phyloP scores from a whole-genome alignment of 352 stramenopile genomes.

The Plasmopara muralis region DNA sequence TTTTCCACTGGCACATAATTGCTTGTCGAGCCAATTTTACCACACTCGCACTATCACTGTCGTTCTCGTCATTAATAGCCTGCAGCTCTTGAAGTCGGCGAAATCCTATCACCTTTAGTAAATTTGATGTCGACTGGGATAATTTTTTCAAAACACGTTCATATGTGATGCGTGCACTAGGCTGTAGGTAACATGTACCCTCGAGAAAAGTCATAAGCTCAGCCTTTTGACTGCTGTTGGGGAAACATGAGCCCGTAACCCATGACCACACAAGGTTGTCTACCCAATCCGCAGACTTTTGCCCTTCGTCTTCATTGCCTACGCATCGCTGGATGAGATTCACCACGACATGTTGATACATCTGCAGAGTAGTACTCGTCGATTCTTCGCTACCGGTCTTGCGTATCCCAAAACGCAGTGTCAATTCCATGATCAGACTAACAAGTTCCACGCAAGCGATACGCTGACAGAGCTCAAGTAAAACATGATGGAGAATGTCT shows the following conservation, averaged over 20 bases:
- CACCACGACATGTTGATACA: slow-evolving; percentile 14
- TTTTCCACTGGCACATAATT: slow-evolving; percentile 24
- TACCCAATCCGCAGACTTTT: slow-evolving; percentile 13
- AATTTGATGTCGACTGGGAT: slow-evolving; percentile 24
- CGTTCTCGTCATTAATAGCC: slow-evolving; percentile 10
- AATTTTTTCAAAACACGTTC: slow-evolving; percentile 22
- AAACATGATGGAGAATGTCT: slow-evolving; percentile 7
- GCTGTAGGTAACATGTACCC: background rate
- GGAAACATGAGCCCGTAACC: slow-evolving; percentile 6
- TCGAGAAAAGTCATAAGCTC: slow-evolving; percentile 16
- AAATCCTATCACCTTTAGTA: slow-evolving; percentile 28
- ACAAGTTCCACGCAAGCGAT: slow-evolving; percentile 21
- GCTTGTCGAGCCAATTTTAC: slow-evolving; percentile 6
- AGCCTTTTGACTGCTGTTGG: slow-evolving; percentile 6
- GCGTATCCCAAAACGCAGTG: slow-evolving; percentile 15
- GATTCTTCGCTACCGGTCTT: slow-evolving; percentile 14
- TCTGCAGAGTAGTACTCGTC: slow-evolving; percentile 12
- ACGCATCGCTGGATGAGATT: slow-evolving; percentile 14
- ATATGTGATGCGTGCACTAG: slow-evolving; percentile 10
- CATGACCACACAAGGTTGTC: slow-evolving; percentile 21
- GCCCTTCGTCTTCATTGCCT: slow-evolving; percentile 3
- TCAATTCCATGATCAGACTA: slow-evolving; percentile 29
- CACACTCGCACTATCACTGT: slow-evolving; percentile 2
- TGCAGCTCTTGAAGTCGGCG: slow-evolving; percentile 16
- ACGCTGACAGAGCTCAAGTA: slow-evolving; percentile 19